Percentiles rank a stretch among this genome's conserved stretches.
Conservation (phyloP, 2,329 filamentous ascomycete species). For the Beauveria varroae region DNA sequence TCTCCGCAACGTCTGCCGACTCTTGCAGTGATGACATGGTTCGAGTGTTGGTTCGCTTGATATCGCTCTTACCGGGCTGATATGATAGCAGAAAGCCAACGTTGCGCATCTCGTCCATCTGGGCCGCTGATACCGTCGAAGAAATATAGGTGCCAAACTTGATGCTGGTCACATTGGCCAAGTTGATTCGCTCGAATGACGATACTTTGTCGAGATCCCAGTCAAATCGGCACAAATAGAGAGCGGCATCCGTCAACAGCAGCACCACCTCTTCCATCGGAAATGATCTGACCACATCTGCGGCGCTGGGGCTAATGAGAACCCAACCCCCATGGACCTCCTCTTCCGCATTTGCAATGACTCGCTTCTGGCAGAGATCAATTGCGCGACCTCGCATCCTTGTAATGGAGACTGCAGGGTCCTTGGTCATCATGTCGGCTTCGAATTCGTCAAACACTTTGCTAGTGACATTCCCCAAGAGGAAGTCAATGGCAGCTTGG, state of each 20-base stretch:
- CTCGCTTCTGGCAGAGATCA: slow-evolving; percentile 78
- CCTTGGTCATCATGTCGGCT: slow-evolving; percentile 83
- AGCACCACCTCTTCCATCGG: slow-evolving; percentile 86
- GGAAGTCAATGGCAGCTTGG: slow-evolving; percentile 89
- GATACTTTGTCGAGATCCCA: slow-evolving; percentile 94
- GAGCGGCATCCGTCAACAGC: slow-evolving; percentile 72
- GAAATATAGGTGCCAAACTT: slow-evolving; percentile 85
- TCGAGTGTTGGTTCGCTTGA: slow-evolving; percentile 76
- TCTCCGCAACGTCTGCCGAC: slow-evolving; percentile 17
- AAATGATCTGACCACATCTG: slow-evolving; percentile 60
- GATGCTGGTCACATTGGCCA: slow-evolving; percentile 65
- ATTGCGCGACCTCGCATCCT: slow-evolving; percentile 84
- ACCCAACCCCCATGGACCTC: slow-evolving; percentile 89
- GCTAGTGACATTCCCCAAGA: slow-evolving; percentile 79
- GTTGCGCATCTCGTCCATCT: slow-evolving; percentile 72
- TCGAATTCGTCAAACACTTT: slow-evolving; percentile 92
- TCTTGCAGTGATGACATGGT: slow-evolving; percentile 55
- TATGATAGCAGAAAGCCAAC: slow-evolving; percentile 79
- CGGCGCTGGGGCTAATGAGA: slow-evolving; percentile 64
- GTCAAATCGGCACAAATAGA: slow-evolving; percentile 88
- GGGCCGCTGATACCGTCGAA: slow-evolving; percentile 69
- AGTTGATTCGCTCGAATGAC: slow-evolving; percentile 78
- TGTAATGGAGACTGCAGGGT: slow-evolving; percentile 80
- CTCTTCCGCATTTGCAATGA: slow-evolving; percentile 74
- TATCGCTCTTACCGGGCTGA: slow-evolving; percentile 59